Conservation (phyloP, 2,329 filamentous ascomycete genomes). For the Elsinoe batatas region DNA sequence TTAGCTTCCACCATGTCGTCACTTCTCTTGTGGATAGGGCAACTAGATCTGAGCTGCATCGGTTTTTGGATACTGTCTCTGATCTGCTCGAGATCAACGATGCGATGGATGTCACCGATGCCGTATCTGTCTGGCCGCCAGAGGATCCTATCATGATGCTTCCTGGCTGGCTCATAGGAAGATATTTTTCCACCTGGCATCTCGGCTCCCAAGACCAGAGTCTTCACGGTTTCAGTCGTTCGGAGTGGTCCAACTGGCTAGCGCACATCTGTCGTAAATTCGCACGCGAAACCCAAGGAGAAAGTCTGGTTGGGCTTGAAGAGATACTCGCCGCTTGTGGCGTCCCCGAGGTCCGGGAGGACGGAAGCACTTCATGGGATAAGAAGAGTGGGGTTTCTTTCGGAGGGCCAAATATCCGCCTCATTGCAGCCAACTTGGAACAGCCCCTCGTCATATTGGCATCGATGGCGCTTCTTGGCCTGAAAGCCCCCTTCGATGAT, state of each 20-base stretch:
- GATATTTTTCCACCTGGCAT: too few species aligned
- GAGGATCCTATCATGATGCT: too few species aligned
- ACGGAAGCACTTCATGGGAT: background rate
- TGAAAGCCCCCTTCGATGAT: background rate
- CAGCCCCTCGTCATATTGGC: background rate
- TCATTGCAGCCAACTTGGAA: background rate
- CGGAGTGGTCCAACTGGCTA: background rate
- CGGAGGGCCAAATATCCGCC: background rate
- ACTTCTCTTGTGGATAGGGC: background rate
- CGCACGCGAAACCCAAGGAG: background rate
- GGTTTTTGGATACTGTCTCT: background rate
- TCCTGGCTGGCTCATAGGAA: too few species aligned
- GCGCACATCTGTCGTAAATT: background rate
- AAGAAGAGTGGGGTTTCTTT: background rate
- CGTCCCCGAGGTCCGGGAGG: background rate
- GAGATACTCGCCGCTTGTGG: constrained; percentile 1
- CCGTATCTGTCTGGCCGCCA: too few species aligned
- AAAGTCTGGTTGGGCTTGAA: background rate
- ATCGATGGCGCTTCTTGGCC: background rate
- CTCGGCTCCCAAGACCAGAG: too few species aligned
- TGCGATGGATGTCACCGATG: too few species aligned
- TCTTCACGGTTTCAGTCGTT: background rate
- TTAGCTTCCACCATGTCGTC: background rate
- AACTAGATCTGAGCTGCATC: background rate
- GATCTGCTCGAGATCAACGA: too few species aligned